Conservation (phyloP, 495 filamentous ascomycete genomes). For the Penicillium egyptiacum region DNA sequence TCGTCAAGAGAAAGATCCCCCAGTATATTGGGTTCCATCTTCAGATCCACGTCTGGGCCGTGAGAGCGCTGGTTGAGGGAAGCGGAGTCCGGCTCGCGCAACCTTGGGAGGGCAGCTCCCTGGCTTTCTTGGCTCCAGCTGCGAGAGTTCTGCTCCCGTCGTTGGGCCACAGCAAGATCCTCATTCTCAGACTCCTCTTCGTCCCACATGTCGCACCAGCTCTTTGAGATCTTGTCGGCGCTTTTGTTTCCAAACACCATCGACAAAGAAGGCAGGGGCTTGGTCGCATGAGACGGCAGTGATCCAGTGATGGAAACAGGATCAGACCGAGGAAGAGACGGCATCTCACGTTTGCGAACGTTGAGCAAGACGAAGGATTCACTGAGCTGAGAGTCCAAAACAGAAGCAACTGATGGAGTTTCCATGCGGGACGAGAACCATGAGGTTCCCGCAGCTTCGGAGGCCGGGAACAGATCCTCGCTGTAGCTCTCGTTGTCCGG, state of each 20-base stretch:
- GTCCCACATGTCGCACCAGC: constrained; percentile 96
- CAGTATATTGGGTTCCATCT: constrained; percentile 31
- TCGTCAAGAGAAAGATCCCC: constrained; percentile 51
- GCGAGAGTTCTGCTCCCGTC: constrained; percentile 73
- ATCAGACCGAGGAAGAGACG: constrained; percentile 46
- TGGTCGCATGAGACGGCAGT: constrained; percentile 68
- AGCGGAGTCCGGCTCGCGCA: constrained; percentile 49
- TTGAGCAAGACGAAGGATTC: constrained; percentile 65
- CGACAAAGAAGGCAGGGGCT: constrained; percentile 65
- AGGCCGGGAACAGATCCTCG: constrained; percentile 87
- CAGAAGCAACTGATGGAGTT: constrained; percentile 75
- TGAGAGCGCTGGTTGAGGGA: constrained; percentile 47
- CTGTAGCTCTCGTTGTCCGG: constrained; percentile 73
- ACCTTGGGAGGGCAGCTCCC: constrained; percentile 28
- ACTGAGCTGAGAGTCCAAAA: constrained; percentile 72
- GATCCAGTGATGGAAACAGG: constrained; percentile 70
- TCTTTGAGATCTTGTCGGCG: constrained; percentile 77
- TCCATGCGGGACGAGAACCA: constrained; percentile 71
- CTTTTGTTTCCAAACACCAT: constrained; percentile 72
- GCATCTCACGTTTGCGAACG: constrained; percentile 41
- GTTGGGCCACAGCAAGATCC: constrained; percentile 53
- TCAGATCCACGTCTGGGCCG: constrained; percentile 11
- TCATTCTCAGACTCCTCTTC: constrained; percentile 75
- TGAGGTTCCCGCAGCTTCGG: constrained; percentile 65
- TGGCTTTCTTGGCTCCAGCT: constrained; percentile 80